Conservation (phyloP, 768 basidiomycete genomes). For the Leccinum sublutescens region DNA sequence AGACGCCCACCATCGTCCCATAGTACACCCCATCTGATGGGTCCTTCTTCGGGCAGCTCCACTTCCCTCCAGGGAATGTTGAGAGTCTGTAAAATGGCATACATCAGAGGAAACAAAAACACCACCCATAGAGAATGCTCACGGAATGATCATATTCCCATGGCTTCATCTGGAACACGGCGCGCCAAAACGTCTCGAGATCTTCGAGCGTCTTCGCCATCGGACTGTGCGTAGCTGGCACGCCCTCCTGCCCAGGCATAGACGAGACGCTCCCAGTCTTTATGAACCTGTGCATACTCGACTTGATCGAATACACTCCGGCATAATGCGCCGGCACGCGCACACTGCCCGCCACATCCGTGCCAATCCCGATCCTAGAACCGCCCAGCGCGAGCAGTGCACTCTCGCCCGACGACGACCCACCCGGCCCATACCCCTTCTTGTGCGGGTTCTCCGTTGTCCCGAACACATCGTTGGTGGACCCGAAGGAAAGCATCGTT, state of each 20-base stretch:
- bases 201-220: constrained; percentile 64
- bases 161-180: constrained; percentile 56
- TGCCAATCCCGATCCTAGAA: constrained; percentile 60
- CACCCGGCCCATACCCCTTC: constrained; percentile 53
- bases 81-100: constrained; percentile 23
- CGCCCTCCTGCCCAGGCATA: constrained; percentile 55
- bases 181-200: constrained; percentile 63
- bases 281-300: constrained; percentile 58
- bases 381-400: constrained; percentile 62
- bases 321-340: constrained; percentile 66
- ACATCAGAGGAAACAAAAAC: background rate
- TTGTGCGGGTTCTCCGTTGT: constrained; percentile 62
- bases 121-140: background rate
- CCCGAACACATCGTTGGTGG: constrained; percentile 57
- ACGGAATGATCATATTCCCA: constrained; percentile 64
- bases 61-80: constrained; percentile 38
- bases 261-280: constrained; percentile 45
- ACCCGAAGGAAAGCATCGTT: constrained; percentile 59
- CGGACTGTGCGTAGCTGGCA: constrained; percentile 54
- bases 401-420: constrained; percentile 67
- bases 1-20: constrained; percentile 55
- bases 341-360: constrained; percentile 69
- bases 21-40: constrained; percentile 59
- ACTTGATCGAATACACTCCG: constrained; percentile 59
- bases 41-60: constrained; percentile 45